phyloP scores from a whole-genome alignment of 2,329 filamentous ascomycete species.

The Aspergillus quadrilineatus region DNA sequence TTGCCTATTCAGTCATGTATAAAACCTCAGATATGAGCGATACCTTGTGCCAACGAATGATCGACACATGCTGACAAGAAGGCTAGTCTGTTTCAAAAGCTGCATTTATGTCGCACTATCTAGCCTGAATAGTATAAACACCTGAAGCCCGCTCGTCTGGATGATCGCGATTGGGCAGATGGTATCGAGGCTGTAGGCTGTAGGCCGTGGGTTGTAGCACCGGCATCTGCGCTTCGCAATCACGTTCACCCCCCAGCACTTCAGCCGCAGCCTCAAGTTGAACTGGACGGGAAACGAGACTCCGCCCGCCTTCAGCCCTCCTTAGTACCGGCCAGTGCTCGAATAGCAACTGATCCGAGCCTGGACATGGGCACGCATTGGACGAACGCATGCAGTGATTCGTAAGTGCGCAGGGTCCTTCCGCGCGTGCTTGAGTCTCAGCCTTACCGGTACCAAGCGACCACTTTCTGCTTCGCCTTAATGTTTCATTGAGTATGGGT shows the following conservation, averaged over 20 bases:
- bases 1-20: neutral
- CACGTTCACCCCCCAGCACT: neutral
- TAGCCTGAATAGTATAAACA: neutral
- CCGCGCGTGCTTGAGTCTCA: neutral
- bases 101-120: neutral
- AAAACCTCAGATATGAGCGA: neutral
- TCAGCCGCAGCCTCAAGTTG: neutral
- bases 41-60: neutral
- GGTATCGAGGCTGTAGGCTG: neutral
- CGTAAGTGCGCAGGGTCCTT: neutral
- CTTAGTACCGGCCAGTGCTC: neutral
- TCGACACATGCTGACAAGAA: neutral
- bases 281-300: neutral
- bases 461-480: neutral
- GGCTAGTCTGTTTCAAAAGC: neutral
- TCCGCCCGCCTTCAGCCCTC: neutral
- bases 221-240: neutral
- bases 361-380: neutral
- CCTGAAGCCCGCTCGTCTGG: too few species aligned
- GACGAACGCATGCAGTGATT: neutral
- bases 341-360: neutral
- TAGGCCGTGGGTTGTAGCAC: neutral
- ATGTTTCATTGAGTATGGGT: neutral
- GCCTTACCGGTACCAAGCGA: neutral
- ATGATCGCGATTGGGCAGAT: neutral